Evolutionary conservation across 345 rosid genomes (phyloP).

Genomic region (Eucalyptus caleyi): DNA sequence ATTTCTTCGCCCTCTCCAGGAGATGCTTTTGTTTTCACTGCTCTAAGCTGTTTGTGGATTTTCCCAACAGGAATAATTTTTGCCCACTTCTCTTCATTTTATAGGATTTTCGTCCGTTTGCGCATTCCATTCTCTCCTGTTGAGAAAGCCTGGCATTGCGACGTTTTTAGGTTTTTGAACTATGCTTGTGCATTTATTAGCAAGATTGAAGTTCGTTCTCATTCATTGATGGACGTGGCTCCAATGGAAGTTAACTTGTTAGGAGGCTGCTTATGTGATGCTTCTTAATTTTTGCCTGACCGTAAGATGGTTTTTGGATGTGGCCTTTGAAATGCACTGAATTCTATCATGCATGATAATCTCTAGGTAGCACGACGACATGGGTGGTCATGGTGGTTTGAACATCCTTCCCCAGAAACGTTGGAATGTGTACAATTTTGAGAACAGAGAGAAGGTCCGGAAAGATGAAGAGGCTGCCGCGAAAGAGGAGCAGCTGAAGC

Average conservation of each 20-base stretch:
- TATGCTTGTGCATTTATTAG: background rate
- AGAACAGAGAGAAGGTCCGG: conserved; percentile 78
- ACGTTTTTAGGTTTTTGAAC: background rate
- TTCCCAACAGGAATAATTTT: background rate
- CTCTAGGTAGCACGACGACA: background rate
- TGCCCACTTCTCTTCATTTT: background rate
- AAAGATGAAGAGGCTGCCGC: conserved; percentile 89
- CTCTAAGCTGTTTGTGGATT: background rate
- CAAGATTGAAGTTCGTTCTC: background rate
- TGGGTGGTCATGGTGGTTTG: conserved; percentile 98
- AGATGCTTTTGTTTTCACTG: background rate
- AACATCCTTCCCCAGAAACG: conserved; percentile 93
- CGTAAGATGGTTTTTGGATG: background rate
- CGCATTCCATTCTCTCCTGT: background rate
- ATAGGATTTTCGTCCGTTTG: background rate
- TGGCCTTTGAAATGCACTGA: background rate
- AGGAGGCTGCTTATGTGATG: background rate
- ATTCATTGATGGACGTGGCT: background rate
- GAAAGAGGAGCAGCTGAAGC: conserved; percentile 73
- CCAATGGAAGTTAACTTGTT: background rate
- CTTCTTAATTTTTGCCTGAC: background rate
- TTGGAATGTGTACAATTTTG: conserved; percentile 86
- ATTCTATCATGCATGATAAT: background rate
- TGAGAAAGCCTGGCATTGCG: background rate
- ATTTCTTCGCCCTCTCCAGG: background rate